These are phyloP conservation scores for Verticillium longisporum DNA, from an alignment of 2,329 filamentous ascomycete genomes.

Conservation along the genomic window DNA sequence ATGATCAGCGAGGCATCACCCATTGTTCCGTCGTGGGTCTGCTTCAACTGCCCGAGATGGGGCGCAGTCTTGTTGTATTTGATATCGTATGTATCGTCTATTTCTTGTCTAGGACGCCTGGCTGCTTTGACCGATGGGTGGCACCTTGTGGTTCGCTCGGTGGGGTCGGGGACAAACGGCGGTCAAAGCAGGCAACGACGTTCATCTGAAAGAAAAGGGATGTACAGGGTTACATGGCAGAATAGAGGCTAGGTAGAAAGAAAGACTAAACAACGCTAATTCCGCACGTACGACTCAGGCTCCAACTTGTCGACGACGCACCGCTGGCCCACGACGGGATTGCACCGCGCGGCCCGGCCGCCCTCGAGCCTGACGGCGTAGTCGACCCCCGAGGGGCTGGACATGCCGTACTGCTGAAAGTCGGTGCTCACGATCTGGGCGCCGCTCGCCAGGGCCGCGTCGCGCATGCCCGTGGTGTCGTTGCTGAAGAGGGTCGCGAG, in stretches of 20 bases:
- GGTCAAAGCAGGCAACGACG: too few species aligned
- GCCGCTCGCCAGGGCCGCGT: slow-evolving; percentile 34
- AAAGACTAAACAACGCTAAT: slow-evolving; percentile 1
- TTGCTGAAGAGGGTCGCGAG: slow-evolving; percentile 31
- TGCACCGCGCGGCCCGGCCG: slow-evolving; percentile 19
- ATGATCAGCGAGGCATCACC: too few species aligned
- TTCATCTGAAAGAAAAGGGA: too few species aligned
- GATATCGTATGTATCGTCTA: too few species aligned
- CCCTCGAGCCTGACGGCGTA: slow-evolving; percentile 27
- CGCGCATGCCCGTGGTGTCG: slow-evolving; percentile 31
- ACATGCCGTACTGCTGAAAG: slow-evolving; percentile 38
- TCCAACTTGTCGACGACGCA: slow-evolving; percentile 14
- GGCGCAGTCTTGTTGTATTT: too few species aligned
- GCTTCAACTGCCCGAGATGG: too few species aligned
- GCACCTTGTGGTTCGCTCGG: too few species aligned
- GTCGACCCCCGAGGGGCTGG: slow-evolving; percentile 36
- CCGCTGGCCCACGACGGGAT: slow-evolving; percentile 17
- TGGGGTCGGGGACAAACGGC: too few species aligned
- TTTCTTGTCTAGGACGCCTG: too few species aligned
- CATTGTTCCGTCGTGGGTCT: too few species aligned
- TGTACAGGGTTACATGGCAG: not conserved
- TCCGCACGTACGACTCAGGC: slow-evolving; percentile 12
- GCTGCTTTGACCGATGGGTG: too few species aligned
- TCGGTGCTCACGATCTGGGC: slow-evolving; percentile 44
- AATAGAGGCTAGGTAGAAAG: not conserved